These are phyloP conservation scores for Phytophthora sojae DNA, from an alignment of 352 stramenopile species.

Conservation along the genomic window DNA sequence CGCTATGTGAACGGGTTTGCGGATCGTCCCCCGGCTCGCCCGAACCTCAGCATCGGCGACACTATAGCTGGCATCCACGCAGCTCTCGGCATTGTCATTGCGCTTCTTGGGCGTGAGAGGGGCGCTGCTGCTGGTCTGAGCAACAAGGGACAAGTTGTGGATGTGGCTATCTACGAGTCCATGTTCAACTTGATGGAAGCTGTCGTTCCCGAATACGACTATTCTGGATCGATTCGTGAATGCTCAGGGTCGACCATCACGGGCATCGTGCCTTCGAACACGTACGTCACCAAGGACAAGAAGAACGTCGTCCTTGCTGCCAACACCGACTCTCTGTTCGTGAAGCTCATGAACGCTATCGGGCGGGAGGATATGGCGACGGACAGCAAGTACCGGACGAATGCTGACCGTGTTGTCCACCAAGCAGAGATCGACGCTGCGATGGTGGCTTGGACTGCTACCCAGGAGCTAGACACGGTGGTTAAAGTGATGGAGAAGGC, in stretches of 20 bases:
- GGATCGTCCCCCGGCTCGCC: slow-evolving; percentile 76
- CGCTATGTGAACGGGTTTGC: slow-evolving; percentile 90
- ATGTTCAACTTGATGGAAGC: slow-evolving; percentile 91
- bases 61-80: slow-evolving; percentile 87
- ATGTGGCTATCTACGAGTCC: slow-evolving; percentile 89
- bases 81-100: slow-evolving; percentile 83
- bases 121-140: slow-evolving; percentile 25
- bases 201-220: slow-evolving; percentile 87
- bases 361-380: slow-evolving; percentile 61
- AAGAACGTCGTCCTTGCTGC: slow-evolving; percentile 89
- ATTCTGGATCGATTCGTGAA: slow-evolving; percentile 77
- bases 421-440: slow-evolving; percentile 71
- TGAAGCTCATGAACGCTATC: slow-evolving; percentile 83
- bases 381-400: slow-evolving; percentile 70
- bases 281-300: slow-evolving; percentile 80
- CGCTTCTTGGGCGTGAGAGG: slow-evolving; percentile 76
- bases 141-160: slow-evolving; percentile 77
- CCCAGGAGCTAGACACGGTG: slow-evolving; percentile 53
- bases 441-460: slow-evolving; percentile 63
- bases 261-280: slow-evolving; percentile 89
- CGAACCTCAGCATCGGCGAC: slow-evolving; percentile 87
- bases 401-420: slow-evolving; percentile 67
- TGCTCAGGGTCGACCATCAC: slow-evolving; percentile 90
- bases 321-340: slow-evolving; percentile 87
- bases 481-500: slow-evolving; percentile 68